phyloP scores from a whole-genome alignment of 352 stramenopile species.

The Phytophthora cryptogea region DNA sequence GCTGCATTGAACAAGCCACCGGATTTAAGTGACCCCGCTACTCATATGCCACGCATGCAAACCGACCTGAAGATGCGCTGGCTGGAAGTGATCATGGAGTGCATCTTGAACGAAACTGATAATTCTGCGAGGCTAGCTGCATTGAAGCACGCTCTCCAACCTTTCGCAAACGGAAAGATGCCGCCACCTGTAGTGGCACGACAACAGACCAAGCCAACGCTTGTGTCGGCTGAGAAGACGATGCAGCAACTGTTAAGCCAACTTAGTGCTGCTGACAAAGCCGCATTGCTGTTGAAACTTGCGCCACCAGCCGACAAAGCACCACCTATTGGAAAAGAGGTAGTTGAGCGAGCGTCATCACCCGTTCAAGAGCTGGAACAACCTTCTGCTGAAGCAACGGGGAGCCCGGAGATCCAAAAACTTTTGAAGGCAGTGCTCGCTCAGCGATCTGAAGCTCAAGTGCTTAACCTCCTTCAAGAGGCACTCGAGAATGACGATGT shows the following conservation, averaged over 20 bases:
- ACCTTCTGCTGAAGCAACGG: background rate
- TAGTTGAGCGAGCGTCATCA: slow-evolving; percentile 38
- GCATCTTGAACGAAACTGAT: slow-evolving; percentile 46
- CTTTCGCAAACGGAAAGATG: slow-evolving; percentile 52
- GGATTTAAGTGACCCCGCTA: slow-evolving; percentile 37
- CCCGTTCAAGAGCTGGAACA: slow-evolving; percentile 35
- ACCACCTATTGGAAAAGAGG: background rate
- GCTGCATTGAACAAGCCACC: slow-evolving; percentile 19
- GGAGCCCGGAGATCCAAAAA: slow-evolving; percentile 30
- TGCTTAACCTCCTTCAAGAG: slow-evolving; percentile 45
- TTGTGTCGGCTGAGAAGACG: slow-evolving; percentile 31
- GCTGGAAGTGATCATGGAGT: slow-evolving; percentile 55
- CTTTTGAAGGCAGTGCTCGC: slow-evolving; percentile 47
- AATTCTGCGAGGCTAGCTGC: slow-evolving; percentile 47
- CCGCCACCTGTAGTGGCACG: slow-evolving; percentile 9
- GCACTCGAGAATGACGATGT: slow-evolving; percentile 6
- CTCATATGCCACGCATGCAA: slow-evolving; percentile 41
- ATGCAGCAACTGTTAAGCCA: slow-evolving; percentile 38
- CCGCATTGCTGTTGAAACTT: slow-evolving; percentile 36
- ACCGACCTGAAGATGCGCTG: slow-evolving; percentile 67
- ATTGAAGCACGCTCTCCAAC: slow-evolving; percentile 50
- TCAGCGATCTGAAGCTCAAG: slow-evolving; percentile 39
- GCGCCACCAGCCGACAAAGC: slow-evolving; percentile 4
- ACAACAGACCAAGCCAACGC: slow-evolving; percentile 8
- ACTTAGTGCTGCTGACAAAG: slow-evolving; percentile 27